A percentile compares a stretch with the other conserved stretches of the same genome.
These are phyloP conservation scores for Thelonectria olida DNA, from an alignment of 2,329 filamentous ascomycete species.

Conservation along the genomic window DNA sequence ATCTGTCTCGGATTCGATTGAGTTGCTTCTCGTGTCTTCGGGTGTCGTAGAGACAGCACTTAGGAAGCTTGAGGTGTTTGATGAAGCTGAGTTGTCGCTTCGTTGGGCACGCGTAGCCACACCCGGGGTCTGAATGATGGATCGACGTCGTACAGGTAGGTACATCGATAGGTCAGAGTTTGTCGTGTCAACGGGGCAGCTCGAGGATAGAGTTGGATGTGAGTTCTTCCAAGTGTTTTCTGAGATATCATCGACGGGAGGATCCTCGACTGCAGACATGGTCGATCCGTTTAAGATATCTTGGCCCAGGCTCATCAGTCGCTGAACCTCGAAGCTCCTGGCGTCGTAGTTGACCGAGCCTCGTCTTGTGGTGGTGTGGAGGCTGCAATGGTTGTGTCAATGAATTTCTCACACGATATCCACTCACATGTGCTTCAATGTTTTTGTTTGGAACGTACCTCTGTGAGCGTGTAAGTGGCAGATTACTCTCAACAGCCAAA, in stretches of 20 bases:
- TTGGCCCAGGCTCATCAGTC: constrained; percentile 23
- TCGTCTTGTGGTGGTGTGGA: constrained; percentile 25
- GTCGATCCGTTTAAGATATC: constrained; percentile 25
- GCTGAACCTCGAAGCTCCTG: constrained; percentile 30
- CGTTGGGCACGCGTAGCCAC: constrained; percentile 55
- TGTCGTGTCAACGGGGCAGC: constrained; percentile 37
- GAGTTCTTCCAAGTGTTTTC: constrained; percentile 34
- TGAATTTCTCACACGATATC: constrained; percentile 22
- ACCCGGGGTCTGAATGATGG: constrained; percentile 58
- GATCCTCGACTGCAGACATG: constrained; percentile 23
- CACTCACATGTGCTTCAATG: not conserved
- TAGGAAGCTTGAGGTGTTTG: constrained; percentile 45
- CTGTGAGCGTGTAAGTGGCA: constrained; percentile 32
- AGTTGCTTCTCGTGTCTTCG: constrained; percentile 49
- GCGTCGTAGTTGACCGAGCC: constrained; percentile 30
- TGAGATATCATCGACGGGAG: constrained; percentile 28
- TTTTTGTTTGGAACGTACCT: constrained; percentile 32
- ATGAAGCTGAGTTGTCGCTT: constrained; percentile 31
- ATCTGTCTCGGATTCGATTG: constrained; percentile 48
- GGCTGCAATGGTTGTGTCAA: constrained; percentile 30
- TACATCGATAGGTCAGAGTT: constrained; percentile 60
- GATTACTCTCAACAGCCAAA: constrained; percentile 24
- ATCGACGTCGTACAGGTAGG: constrained; percentile 58
- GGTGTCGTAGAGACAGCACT: constrained; percentile 51
- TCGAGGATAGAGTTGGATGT: constrained; percentile 23